Evolutionary conservation across 345 rosid species (phyloP).

Genomic region (Isatis tinctoria): DNA sequence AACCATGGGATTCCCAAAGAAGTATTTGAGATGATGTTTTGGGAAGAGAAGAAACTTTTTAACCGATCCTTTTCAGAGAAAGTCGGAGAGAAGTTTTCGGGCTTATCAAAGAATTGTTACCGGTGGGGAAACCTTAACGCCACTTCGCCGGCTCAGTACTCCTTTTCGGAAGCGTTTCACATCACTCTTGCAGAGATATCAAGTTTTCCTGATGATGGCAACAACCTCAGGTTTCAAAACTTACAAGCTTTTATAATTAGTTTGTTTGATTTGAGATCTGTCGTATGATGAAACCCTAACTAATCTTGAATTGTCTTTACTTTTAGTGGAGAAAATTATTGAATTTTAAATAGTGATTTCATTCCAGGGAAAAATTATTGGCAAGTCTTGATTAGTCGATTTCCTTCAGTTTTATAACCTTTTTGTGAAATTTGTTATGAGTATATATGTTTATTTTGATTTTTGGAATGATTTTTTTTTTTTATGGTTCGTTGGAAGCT

Average conservation of each 20-base stretch:
- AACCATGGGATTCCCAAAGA: constrained; percentile 59
- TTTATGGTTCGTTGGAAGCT: not conserved
- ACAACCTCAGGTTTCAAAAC: constrained; percentile 39
- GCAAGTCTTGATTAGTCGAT: not conserved
- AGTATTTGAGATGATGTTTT: constrained; percentile 36
- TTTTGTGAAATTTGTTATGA: not conserved
- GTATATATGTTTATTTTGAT: not conserved
- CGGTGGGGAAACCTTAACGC: constrained; percentile 84
- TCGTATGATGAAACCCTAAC: constrained; percentile 7
- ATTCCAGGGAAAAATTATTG: not conserved
- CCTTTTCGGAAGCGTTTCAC: constrained; percentile 74
- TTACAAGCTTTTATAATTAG: not conserved
- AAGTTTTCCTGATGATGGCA: constrained; percentile 20
- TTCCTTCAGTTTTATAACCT: not conserved
- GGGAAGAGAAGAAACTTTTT: constrained; percentile 46
- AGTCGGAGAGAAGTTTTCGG: constrained; percentile 27
- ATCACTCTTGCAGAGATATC: constrained; percentile 48
- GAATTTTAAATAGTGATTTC: not conserved
- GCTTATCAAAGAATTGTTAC: constrained; percentile 39
- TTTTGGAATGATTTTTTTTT: not conserved
- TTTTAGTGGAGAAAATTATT: not conserved
- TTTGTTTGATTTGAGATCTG: constrained; percentile 3
- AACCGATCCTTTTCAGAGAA: constrained; percentile 47
- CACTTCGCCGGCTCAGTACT: constrained; percentile 45
- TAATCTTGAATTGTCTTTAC: not conserved